A percentile compares a stretch with the other conserved stretches of the same genome.
phyloP scores from a whole-genome alignment of 2,329 filamentous ascomycete genomes.

The Fusarium sp. region DNA sequence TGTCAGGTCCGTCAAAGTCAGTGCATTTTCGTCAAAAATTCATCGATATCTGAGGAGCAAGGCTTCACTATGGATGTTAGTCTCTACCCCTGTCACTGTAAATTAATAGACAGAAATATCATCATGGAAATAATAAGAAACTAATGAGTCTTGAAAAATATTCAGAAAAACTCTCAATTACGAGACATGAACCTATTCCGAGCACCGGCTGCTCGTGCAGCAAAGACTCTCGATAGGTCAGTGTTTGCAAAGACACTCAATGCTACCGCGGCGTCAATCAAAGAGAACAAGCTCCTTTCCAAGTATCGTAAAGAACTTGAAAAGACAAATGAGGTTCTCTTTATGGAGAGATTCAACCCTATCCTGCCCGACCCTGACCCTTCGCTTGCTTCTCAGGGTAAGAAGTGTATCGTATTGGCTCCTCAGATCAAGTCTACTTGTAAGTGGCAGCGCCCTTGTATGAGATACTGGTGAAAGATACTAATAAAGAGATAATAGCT shows the following conservation, averaged over 20 bases:
- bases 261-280: conserved; percentile 81
- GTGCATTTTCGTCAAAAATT: conserved; percentile 38
- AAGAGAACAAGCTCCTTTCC: conserved; percentile 80
- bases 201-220: conserved; percentile 81
- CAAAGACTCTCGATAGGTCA: conserved; percentile 82
- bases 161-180: conserved; percentile 46
- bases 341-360: conserved; percentile 70
- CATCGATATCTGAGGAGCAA: conserved; percentile 39
- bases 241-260: conserved; percentile 84
- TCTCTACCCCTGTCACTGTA: conserved; percentile 28
- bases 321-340: conserved; percentile 74
- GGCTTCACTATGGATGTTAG: conserved; percentile 51
- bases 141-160: conserved; percentile 9
- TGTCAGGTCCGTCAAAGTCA: conserved; percentile 25
- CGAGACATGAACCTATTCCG: conserved; percentile 72
- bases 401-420: conserved; percentile 71
- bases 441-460: conserved; percentile 44
- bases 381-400: conserved; percentile 63
- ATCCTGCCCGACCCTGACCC: conserved; percentile 73
- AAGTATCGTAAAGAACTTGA: conserved; percentile 75
- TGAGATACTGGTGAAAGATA: not conserved
- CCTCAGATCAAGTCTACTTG: conserved; percentile 67
- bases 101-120: not conserved
- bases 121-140: conserved; percentile 2
- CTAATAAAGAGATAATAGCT: conserved; percentile 46